Evolutionary conservation across 73 alveolate genomes (phyloP).

Genomic region (Diophrys sp.): DNA sequence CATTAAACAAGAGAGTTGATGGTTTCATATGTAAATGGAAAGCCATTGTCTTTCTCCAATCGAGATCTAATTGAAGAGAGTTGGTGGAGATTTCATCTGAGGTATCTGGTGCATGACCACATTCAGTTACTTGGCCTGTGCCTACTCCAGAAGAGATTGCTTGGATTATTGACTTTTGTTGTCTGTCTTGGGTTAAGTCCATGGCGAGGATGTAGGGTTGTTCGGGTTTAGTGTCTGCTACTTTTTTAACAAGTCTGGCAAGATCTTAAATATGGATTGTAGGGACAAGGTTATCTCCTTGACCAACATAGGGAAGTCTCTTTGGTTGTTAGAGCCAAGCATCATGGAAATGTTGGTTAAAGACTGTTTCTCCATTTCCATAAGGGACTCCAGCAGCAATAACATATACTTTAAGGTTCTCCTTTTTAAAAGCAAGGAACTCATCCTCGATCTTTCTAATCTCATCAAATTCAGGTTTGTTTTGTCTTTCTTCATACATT

Average conservation of each 20-base stretch:
- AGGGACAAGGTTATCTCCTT: constrained; percentile 91
- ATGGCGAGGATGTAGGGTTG: constrained; percentile 88
- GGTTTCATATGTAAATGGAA: constrained; percentile 24
- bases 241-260: constrained; percentile 80
- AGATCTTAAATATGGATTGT: constrained; percentile 95
- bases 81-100: constrained; percentile 2
- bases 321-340: constrained; percentile 81
- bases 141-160: constrained; percentile 96
- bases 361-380: constrained; percentile 92
- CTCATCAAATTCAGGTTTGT: constrained; percentile 73
- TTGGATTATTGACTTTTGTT: constrained; percentile 76
- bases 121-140: constrained; percentile 60
- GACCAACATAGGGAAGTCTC: constrained; percentile 63
- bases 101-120: constrained; percentile 8
- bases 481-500: constrained; percentile 73
- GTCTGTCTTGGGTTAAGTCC: constrained; percentile 85
- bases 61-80: constrained; percentile 21
- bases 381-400: constrained; percentile 94
- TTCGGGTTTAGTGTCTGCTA: constrained; percentile 90
- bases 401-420: constrained; percentile 88
- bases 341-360: constrained; percentile 69
- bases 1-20: constrained; percentile 10
- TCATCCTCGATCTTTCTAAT: constrained; percentile 87
- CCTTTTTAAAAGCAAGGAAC: constrained; percentile 79
- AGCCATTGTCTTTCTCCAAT: constrained; percentile 34